phyloP scores from a whole-genome alignment of 1,284 basidiomycete species.

The Leccinum solheimii region DNA sequence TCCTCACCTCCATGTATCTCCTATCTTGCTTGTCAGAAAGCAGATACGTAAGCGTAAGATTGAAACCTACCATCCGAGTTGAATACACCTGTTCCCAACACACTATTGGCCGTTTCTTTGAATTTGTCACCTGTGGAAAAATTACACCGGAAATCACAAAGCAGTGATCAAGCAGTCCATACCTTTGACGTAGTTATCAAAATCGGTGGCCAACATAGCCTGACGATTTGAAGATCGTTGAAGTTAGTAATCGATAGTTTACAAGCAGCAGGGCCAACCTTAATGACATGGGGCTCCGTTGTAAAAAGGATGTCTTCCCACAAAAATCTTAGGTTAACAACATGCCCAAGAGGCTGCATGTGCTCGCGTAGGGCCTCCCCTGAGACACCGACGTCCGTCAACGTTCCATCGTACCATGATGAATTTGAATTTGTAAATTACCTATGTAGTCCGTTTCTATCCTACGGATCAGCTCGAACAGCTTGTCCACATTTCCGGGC shows the following conservation, averaged over 20 bases:
- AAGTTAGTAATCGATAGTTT: background rate
- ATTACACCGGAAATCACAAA: slow-evolving; percentile 11
- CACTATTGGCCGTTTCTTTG: slow-evolving; percentile 29
- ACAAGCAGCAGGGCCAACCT: slow-evolving; percentile 6
- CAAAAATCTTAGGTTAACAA: slow-evolving; percentile 32
- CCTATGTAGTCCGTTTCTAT: slow-evolving; percentile 30
- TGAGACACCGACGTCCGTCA: slow-evolving; percentile 12
- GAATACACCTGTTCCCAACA: slow-evolving; percentile 49
- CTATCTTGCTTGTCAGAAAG: slow-evolving; percentile 21
- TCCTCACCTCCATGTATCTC: slow-evolving; percentile 44
- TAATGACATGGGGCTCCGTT: slow-evolving; percentile 35
- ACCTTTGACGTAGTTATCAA: slow-evolving; percentile 46
- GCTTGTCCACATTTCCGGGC: slow-evolving; percentile 31
- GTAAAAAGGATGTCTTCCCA: slow-evolving; percentile 39
- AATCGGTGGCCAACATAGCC: slow-evolving; percentile 44
- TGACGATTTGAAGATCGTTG: slow-evolving; percentile 11
- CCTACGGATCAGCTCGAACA: slow-evolving; percentile 14
- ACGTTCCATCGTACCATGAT: background rate
- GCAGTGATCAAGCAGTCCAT: background rate
- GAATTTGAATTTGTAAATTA: slow-evolving; percentile 2
- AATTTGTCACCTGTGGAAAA: slow-evolving; percentile 31
- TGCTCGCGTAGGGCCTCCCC: slow-evolving; percentile 17
- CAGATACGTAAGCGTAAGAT: background rate
- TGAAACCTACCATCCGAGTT: slow-evolving; percentile 42
- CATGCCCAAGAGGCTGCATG: slow-evolving; percentile 17